Base-by-base conservation (phyloP, 768 basidiomycete genomes). In the Xanthoconium stramineum region DNA sequence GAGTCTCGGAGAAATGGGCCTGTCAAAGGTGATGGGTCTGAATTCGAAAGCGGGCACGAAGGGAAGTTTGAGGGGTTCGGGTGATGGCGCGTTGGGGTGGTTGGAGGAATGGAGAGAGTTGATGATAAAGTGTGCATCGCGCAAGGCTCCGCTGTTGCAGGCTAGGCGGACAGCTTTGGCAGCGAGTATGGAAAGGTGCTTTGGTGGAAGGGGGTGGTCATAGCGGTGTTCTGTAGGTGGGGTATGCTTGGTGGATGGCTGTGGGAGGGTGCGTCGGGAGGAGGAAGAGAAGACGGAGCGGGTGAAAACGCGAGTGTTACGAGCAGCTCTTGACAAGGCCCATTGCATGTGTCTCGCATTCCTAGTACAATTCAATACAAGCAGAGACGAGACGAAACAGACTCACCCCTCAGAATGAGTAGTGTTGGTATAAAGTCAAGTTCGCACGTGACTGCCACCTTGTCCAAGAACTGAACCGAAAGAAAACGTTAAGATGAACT, bases 301-400 rank as follows among this genome's bases (percentile, higher is more conserved):
- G 29, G 33, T 6, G 45, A 46, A n/a, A 6, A 9, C 33, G 42
- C 46, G 37, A 43, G 74, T 60, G 68, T 74, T 71, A 69, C 75
- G 82, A 78, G 82, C 77, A 67, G 77, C 70, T 64, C 72, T 75
- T 60, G 76, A 78, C 80, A 78, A 80, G 72, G 74, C 80, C 79
- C 85, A 86, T 87, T 76, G 84, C 87, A 89, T 88, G 81, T 76
- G 80, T 71, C 67, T 80, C 67, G 80, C 84, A 86, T 86, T 5
- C 33, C 50, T 51, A 5, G 5, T 11, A 42, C 19, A 7, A 38
- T 2, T 37, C 17, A 37, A 9, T 11, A 4, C 32, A 14, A 15
- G 12, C 0, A 28, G 11, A 17, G 12, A 7, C 6, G 24, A 24
- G 24, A 7, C 17, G 24, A 35, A 8, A 11, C 17, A 39, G 29